Base-by-base conservation (phyloP, 768 basidiomycete species). In the Baorangia bicolor region DNA sequence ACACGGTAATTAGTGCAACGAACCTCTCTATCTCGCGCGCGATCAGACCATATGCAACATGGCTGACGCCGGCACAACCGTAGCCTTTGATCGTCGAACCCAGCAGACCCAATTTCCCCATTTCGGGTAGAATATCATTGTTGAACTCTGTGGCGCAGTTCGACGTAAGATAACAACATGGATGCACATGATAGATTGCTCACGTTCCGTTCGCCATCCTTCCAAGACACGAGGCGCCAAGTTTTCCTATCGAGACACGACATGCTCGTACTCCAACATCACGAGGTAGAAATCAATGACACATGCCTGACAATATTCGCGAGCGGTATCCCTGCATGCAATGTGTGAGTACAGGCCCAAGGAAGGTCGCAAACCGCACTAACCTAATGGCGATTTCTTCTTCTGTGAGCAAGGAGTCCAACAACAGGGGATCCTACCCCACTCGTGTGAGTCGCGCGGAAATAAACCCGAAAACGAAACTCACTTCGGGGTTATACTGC, bases 21-120 rank as follows among this genome's bases (percentile, higher is more conserved):
- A 38, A 90, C 93, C 92, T 79, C 73, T 98, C 96, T 4, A 98
- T 87, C 71, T 98, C 96, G 38, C 96, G 79, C 4, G 93, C 92
- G 64, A 98, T 90, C 27, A 98, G 79, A 6, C 96, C 96, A 60
- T 98, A 98, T 1, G 96, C 90, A 12, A 98, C 94, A 63, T 86
- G 88, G 63, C 87, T 90, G 18, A 84, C 87, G 21, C 96, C 95
- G 0, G 96, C 95, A 66, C 96, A 98, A 23, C 91, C 94, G 60
- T 97, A 97, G 1, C 93, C 95, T 55, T 87, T 71, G 60, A 98
- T 98, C 0, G 95, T 98, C 2, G 95, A 87, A 0, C 96, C 96
- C 2, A 98, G 78, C 14, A 98, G 74, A 2, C 96, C 96, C 4
- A 98, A 77, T 57, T 86, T 82, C 5, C 96, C 96, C 95, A 98